Percentiles rank a stretch among this genome's conserved stretches.
These are phyloP conservation scores for Nemania abortiva DNA, from an alignment of 2,329 filamentous ascomycete species.

Conservation along the genomic window DNA sequence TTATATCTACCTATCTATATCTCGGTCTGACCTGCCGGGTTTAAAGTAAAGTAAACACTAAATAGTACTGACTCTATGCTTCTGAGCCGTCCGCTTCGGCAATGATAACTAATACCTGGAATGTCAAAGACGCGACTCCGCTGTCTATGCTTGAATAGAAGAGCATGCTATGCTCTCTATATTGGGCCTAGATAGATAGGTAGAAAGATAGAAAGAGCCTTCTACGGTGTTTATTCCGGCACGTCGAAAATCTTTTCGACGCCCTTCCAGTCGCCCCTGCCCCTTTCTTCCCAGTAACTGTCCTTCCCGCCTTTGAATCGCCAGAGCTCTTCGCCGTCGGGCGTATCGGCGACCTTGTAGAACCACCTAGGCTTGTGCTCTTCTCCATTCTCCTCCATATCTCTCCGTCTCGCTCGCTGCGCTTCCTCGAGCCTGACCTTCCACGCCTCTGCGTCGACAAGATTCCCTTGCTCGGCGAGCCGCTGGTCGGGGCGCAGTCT, in stretches of 20 bases:
- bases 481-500: conserved; percentile 89
- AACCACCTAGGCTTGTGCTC: conserved; percentile 87
- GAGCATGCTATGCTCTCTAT: conserved; percentile 9
- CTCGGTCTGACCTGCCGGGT: not conserved
- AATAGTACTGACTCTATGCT: conserved; percentile 11
- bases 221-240: conserved; percentile 26
- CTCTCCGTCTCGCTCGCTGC: conserved; percentile 79
- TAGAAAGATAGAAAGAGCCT: not conserved
- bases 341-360: conserved; percentile 71
- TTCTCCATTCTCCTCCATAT: conserved; percentile 80
- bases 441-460: conserved; percentile 85
- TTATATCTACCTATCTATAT: conserved; percentile 1
- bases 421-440: conserved; percentile 89
- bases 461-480: conserved; percentile 81
- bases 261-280: conserved; percentile 49
- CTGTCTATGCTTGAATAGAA: conserved; percentile 7
- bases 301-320: conserved; percentile 83
- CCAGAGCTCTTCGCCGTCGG: conserved; percentile 77
- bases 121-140: not conserved
- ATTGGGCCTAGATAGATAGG: not conserved
- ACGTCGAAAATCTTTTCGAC: conserved; percentile 49
- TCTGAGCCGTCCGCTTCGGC: not conserved
- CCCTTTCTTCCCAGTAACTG: conserved; percentile 92
- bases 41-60: not conserved
- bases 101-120: not conserved